Base-by-base conservation (phyloP, 2,329 filamentous ascomycete genomes). In the Fusarium setosum region DNA sequence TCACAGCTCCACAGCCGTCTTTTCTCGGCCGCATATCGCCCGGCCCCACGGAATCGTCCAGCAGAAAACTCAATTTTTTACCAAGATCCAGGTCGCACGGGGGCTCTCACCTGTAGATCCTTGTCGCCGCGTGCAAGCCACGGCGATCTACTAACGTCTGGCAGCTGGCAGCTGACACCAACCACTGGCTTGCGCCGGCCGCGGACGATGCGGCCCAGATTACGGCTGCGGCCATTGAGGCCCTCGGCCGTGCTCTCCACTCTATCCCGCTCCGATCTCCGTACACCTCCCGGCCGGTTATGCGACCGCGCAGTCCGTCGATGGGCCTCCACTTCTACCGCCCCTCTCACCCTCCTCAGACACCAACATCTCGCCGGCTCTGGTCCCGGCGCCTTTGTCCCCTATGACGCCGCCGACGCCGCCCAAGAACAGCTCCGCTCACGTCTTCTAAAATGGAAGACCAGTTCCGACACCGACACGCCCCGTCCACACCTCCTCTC, bases 401-500 rank as follows among this genome's bases (percentile, higher is more conserved):
- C 67, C 13, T 80, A 80, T 65, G 72, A 76, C 32, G 56, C 60
- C 12, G 78, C 75, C 41, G 69, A 76, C 26, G 57, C 62, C 11
- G 59, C 69, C 18, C 78, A 80, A 55, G 77, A 80, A 45, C 54
- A 69, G 44, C 67, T 78, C 38, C 79, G 79, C 31, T 65, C 72
- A 15, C 49, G 29, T 2, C 73, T 80, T 34, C 72, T 81, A 23
- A 62, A 66, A n/a, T 79, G 76, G 74, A 80, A 79, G 47, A 68
- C 65, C 59, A 55, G 71, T 44, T 21, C 69, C 18, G 48, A 71
- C n/a, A 23, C 40, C 18, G 41, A 49, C 5, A 77, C 84, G 9
- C 91, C 91, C 1, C 81, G 83, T 13, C 92, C 93, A 23, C 88
- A 87, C 29, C 83, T 98, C 66, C 83, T 98, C 64, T 94, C 93